These are phyloP conservation scores for Canariomyces notabilis DNA, from an alignment of 2,329 filamentous ascomycete species.

Conservation along the genomic window DNA sequence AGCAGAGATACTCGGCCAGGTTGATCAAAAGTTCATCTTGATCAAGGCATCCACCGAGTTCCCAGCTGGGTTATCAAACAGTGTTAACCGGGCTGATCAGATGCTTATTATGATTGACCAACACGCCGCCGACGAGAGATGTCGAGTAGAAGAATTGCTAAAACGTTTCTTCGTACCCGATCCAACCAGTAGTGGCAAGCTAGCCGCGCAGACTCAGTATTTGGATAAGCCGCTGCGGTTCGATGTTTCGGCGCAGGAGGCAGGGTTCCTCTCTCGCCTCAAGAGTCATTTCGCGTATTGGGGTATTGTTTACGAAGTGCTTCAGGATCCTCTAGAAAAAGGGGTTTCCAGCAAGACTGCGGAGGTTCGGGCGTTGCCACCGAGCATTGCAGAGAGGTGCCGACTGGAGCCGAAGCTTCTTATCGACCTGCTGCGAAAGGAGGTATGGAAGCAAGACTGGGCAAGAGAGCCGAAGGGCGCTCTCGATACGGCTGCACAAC, in stretches of 20 bases:
- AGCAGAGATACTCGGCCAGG: constrained; percentile 70
- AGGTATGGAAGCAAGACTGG: constrained; percentile 64
- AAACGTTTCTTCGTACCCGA: constrained; percentile 40
- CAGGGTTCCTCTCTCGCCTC: constrained; percentile 49
- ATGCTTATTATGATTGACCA: constrained; percentile 79
- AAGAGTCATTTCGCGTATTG: constrained; percentile 60
- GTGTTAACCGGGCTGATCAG: constrained; percentile 8
- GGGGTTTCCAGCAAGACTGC: constrained; percentile 7
- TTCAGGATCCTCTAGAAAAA: neutral
- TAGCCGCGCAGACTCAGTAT: constrained; percentile 29
- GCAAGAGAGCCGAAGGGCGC: neutral
- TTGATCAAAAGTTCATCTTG: constrained; percentile 87
- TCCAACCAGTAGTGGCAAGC: neutral
- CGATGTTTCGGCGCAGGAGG: constrained; percentile 58
- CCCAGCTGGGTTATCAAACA: constrained; percentile 8
- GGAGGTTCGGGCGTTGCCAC: constrained; percentile 50
- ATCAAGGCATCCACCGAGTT: constrained; percentile 45
- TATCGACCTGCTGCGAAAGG: constrained; percentile 67
- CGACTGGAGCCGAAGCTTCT: constrained; percentile 64
- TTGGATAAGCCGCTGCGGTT: constrained; percentile 57
- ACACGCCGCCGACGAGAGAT: constrained; percentile 88
- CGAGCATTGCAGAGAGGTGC: constrained; percentile 71
- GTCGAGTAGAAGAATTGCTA: constrained; percentile 71
- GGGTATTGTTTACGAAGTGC: constrained; percentile 63
- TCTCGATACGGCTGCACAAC: constrained; percentile 1